phyloP scores from a whole-genome alignment of 2,329 filamentous ascomycete genomes.

The Hymenoscyphus scutula region DNA sequence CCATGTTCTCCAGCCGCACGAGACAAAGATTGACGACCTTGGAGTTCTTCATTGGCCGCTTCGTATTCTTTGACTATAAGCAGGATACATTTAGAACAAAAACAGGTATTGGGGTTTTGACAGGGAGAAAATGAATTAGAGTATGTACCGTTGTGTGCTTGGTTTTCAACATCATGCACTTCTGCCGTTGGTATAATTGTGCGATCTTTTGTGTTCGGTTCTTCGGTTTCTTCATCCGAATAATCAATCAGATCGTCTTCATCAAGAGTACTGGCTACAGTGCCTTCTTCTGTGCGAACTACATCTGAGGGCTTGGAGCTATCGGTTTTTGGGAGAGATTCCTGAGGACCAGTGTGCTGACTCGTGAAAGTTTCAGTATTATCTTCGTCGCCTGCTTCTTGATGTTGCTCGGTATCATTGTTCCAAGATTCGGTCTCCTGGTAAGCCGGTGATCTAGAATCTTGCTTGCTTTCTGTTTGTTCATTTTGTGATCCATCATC shows the following conservation, averaged over 20 bases:
- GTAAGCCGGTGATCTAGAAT: neutral
- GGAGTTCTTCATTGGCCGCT: constrained; percentile 25
- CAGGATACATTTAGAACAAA: constrained; percentile 31
- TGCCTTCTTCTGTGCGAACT: neutral
- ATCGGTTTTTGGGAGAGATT: neutral
- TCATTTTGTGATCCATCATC: constrained; percentile 3
- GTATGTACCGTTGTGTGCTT: constrained; percentile 29
- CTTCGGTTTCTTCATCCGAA: constrained; percentile 43
- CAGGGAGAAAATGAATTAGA: constrained; percentile 30
- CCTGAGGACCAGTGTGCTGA: neutral
- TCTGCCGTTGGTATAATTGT: neutral
- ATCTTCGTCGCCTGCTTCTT: neutral
- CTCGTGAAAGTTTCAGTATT: neutral
- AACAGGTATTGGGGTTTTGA: constrained; percentile 27
- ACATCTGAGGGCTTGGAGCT: neutral
- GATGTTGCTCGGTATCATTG: neutral
- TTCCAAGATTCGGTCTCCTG: neutral
- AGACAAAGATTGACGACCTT: constrained; percentile 24
- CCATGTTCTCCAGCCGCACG: constrained; percentile 12
- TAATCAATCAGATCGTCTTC: constrained; percentile 49
- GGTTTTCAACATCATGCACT: constrained; percentile 16
- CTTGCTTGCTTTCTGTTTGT: neutral
- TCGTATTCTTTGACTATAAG: constrained; percentile 28
- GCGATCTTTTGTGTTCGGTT: constrained; percentile 7
- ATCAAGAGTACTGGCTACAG: constrained; percentile 18